phyloP scores from a whole-genome alignment of 371 early-diverging fungal genomes.

The Mortierella sp. region DNA sequence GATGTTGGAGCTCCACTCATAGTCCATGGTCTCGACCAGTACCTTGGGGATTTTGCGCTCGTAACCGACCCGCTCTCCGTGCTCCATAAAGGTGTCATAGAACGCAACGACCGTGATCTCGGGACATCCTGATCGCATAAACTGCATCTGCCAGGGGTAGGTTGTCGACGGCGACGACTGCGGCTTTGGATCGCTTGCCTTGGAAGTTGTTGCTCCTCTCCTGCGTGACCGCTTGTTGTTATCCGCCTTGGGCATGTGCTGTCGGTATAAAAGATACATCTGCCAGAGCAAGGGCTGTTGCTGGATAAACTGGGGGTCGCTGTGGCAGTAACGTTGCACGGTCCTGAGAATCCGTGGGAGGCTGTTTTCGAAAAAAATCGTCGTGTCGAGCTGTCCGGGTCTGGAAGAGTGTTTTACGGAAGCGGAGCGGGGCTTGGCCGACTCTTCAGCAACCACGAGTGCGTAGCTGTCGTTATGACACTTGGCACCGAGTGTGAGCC shows the following conservation, averaged over 20 bases:
- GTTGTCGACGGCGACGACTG: not conserved
- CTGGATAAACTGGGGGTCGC: not conserved
- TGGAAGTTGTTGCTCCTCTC: not conserved
- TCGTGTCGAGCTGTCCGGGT: not conserved
- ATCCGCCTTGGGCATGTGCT: not conserved
- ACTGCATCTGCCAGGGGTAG: constrained; percentile 33
- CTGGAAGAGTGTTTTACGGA: not conserved
- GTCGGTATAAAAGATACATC: not conserved
- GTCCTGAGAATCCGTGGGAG: constrained; percentile 6
- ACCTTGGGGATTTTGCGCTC: constrained; percentile 34
- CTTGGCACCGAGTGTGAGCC: not conserved
- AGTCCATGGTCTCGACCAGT: constrained; percentile 37
- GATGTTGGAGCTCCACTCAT: constrained; percentile 28
- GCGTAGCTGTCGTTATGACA: constrained; percentile 2
- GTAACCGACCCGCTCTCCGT: constrained; percentile 33
- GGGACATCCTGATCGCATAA: constrained; percentile 38
- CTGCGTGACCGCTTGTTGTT: not conserved
- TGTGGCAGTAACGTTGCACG: not conserved
- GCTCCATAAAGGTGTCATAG: constrained; percentile 27
- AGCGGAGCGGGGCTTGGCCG: not conserved
- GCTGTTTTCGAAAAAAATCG: constrained; percentile 1
- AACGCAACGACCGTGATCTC: constrained; percentile 29
- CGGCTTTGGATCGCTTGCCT: not conserved
- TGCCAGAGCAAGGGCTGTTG: not conserved
- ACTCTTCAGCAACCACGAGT: not conserved